These are phyloP conservation scores for Vachellia pachyceras DNA, from an alignment of 306 rosid species.

Conservation along the genomic window DNA sequence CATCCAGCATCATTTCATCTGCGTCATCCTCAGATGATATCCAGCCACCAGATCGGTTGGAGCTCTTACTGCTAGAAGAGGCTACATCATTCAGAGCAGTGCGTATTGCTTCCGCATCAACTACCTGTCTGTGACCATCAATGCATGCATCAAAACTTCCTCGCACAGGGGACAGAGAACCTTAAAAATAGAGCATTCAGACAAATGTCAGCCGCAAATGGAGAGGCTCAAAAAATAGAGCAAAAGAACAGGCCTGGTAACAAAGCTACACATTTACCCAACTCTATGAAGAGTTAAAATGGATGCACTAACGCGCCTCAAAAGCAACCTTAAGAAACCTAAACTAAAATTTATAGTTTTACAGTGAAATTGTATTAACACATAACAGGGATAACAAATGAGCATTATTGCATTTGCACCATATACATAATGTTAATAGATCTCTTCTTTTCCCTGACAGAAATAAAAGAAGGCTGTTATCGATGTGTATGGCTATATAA, in stretches of 20 bases:
- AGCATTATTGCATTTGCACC: not conserved
- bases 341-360: not conserved
- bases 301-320: not conserved
- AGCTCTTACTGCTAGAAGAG: slow-evolving; percentile 66
- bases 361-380: not conserved
- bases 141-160: slow-evolving; percentile 64
- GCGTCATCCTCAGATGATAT: slow-evolving; percentile 91
- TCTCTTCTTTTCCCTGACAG: not conserved
- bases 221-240: slow-evolving; percentile 2
- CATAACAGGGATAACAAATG: not conserved
- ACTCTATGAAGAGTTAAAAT: not conserved
- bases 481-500: slow-evolving; percentile 12
- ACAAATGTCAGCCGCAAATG: slow-evolving; percentile 19
- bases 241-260: slow-evolving; percentile 11
- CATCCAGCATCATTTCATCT: slow-evolving; percentile 86
- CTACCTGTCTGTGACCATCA: slow-evolving; percentile 10
- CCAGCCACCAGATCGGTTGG: slow-evolving; percentile 72
- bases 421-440: slow-evolving; percentile 21
- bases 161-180: slow-evolving; percentile 75
- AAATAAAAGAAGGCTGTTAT: slow-evolving; percentile 12
- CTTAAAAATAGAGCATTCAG: slow-evolving; percentile 47
- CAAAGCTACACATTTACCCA: slow-evolving; percentile 3
- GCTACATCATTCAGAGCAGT: slow-evolving; percentile 82
- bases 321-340: slow-evolving; percentile 21
- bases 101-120: slow-evolving; percentile 89